A percentile compares a stretch with the other conserved stretches of the same genome.
phyloP scores from a whole-genome alignment of 768 basidiomycete genomes.

The Cyclocybe cylindracea region DNA sequence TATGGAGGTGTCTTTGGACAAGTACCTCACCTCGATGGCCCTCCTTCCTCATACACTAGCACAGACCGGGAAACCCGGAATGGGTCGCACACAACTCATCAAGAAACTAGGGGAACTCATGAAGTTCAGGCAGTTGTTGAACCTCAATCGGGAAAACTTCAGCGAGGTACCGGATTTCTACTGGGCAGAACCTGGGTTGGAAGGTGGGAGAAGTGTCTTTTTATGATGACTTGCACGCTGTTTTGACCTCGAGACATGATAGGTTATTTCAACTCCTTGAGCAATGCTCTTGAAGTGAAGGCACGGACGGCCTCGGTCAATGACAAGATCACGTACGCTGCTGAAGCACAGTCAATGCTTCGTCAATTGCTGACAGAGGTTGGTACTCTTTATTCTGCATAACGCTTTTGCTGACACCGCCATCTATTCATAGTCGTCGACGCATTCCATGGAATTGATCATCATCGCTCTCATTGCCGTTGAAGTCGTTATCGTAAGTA shows the following conservation, averaged over 20 bases:
- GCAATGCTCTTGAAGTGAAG: constrained; percentile 84
- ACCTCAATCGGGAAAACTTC: constrained; percentile 87
- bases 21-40: constrained; percentile 82
- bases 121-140: constrained; percentile 89
- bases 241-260: not conserved
- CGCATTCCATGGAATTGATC: constrained; percentile 92
- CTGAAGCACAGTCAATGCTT: constrained; percentile 87
- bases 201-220: constrained; percentile 47
- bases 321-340: constrained; percentile 90
- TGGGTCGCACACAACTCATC: constrained; percentile 80
- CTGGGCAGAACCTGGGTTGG: constrained; percentile 91
- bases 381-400: constrained; percentile 9
- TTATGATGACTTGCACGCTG: not conserved
- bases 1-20: constrained; percentile 82
- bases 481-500: constrained; percentile 85
- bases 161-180: constrained; percentile 90
- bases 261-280: constrained; percentile 87
- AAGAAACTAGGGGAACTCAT: constrained; percentile 91
- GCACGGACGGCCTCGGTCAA: constrained; percentile 80
- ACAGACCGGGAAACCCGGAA: constrained; percentile 80
- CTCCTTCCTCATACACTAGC: constrained; percentile 75
- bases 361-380: constrained; percentile 90
- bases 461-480: constrained; percentile 95
- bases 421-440: constrained; percentile 61
- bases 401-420: not conserved